phyloP scores from a whole-genome alignment of 2,329 filamentous ascomycete genomes.

The Talaromyces sp. region DNA sequence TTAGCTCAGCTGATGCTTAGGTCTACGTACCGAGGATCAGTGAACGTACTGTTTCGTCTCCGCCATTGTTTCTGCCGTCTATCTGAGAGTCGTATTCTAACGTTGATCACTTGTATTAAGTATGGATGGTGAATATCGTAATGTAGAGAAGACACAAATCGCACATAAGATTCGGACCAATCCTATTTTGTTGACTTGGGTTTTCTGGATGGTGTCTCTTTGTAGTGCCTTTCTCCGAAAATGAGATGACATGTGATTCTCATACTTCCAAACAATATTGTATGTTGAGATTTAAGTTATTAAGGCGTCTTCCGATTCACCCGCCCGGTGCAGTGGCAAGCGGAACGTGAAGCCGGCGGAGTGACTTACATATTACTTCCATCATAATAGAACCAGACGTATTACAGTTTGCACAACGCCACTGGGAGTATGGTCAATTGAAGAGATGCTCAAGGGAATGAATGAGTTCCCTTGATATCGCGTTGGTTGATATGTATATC shows the following conservation, averaged over 20 bases:
- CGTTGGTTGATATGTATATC: no score
- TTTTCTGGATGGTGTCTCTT: no score
- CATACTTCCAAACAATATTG: neutral
- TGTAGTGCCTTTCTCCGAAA: no score
- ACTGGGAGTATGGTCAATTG: no score
- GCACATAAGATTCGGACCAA: neutral
- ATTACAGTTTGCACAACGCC: neutral
- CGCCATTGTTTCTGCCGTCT: neutral
- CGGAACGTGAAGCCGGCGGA: constrained; percentile 5
- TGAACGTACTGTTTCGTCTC: constrained; percentile 2
- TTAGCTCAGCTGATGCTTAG: neutral
- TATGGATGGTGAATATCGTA: no score
- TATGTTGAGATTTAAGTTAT: neutral
- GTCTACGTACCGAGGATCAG: neutral
- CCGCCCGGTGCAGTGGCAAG: constrained; percentile 1
- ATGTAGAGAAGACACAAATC: no score
- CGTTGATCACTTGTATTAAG: neutral
- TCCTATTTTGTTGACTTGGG: no score
- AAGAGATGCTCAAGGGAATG: no score
- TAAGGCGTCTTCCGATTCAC: neutral
- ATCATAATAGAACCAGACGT: neutral
- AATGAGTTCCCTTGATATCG: no score
- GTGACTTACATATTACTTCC: neutral
- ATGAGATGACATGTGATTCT: no score
- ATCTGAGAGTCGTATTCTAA: neutral